Conservation (phyloP, 1,284 basidiomycete genomes). For the Cystobasidium pallidum region DNA sequence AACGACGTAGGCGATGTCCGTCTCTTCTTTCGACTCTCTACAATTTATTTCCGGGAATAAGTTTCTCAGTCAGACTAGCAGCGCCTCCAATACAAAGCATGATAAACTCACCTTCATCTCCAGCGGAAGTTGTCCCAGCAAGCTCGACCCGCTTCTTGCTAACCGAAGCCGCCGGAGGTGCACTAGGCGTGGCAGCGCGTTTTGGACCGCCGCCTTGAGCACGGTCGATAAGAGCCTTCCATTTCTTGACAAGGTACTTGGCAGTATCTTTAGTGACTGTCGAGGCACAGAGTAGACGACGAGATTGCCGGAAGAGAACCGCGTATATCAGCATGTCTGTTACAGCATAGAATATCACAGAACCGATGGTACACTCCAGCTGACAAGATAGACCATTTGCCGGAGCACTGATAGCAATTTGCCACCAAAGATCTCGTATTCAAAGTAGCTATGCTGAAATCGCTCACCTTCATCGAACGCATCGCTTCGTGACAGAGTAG, state of each 20-base stretch:
- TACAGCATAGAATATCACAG: too few species aligned
- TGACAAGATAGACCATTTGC: too few species aligned
- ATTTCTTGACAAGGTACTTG: slow-evolving; percentile 33
- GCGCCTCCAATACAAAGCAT: not conserved
- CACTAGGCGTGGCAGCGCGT: not conserved
- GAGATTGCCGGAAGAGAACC: not conserved
- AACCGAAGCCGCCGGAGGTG: not conserved
- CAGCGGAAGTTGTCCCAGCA: not conserved
- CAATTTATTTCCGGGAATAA: not conserved
- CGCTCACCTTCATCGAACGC: slow-evolving; percentile 39
- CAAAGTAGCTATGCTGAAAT: not conserved
- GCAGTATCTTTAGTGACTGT: slow-evolving; percentile 40
- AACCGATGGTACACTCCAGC: too few species aligned
- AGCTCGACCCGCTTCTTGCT: slow-evolving; percentile 27
- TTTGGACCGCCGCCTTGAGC: not conserved
- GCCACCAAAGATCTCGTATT: too few species aligned
- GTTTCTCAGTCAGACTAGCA: not conserved
- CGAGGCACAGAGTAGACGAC: not conserved
- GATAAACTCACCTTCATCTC: slow-evolving; percentile 15
- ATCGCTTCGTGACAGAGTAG: slow-evolving; percentile 24
- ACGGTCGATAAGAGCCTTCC: slow-evolving; percentile 17
- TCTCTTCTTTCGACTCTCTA: slow-evolving; percentile 38
- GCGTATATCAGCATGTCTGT: not conserved
- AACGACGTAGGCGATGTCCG: slow-evolving; percentile 15
- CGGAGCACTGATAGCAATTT: too few species aligned